Base-by-base conservation (phyloP, 768 basidiomycete genomes). In the Termitomyces sp. region DNA sequence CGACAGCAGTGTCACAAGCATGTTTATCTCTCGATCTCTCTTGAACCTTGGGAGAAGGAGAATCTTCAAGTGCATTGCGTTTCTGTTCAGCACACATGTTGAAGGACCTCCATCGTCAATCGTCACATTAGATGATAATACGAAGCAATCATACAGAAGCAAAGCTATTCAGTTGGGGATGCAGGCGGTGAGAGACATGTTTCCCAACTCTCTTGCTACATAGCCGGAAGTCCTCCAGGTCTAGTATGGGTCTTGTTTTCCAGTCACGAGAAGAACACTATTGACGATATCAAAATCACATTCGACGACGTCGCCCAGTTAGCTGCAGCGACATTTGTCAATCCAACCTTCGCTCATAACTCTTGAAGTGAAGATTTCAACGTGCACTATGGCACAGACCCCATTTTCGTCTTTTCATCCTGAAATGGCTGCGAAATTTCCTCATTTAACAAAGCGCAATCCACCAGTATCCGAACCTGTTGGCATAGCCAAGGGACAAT, bases 301-400 rank as follows among this genome's bases (percentile, higher is more conserved):
- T 65, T 68, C 32, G 47, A 61, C 15, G 54, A 60, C 19, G 44
- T 56, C 1, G 57, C 54, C 5, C 50, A 65, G 3, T 49, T 56
- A 26, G 44, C 59, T 4, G 47, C 58, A 5, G 67, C 70, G 2
- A 72, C 60, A 5, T 54, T 70, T 26, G 51, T 74, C 32, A 82
- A 82, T 57, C 79, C 79, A 2, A 77, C 76, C 0, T 80, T 79
- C 48, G 68, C 70, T 0, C 77, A 75, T 58, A 74, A 74, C 2
- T 60, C 66, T 7, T 64, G 61, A 15, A 77, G 77, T 9, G 62
- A 67, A 54, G 69, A 62, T 2, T 79, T 71, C 55, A 61, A 66
- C 17, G 68, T 77, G 1, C 77, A 80, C 51, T 75, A 78, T 56
- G 77, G 72, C 7, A 73, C 74, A 1, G 71, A 77, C 55, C 79